Base-by-base conservation (phyloP, 305 asterid genomes). In the Fraxinus ornus region DNA sequence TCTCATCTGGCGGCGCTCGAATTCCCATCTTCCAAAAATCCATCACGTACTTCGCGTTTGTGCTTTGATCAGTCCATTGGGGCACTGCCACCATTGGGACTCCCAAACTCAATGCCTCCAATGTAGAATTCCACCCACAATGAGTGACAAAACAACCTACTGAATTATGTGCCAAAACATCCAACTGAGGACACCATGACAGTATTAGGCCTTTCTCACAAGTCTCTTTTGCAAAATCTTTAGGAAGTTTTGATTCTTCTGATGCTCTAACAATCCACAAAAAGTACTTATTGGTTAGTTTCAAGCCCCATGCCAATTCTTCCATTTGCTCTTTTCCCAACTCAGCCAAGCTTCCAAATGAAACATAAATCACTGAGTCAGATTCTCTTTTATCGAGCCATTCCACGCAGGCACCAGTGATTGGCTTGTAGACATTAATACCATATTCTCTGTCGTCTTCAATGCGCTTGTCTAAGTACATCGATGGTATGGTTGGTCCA, bases 81-180 rank as follows among this genome's bases (percentile, higher is more conserved):
- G 93, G 91, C 80, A 90, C 47, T 2, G 84, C 90, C 64, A 88
- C 90, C 90, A 90, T 64, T 0, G 91, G 90, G 9, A 88, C 89
- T 0, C 93, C 91, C 44, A 83, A 17, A 33, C 91, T 77, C 57
- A 88, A 33, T 7, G 90, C 88, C 79, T 88, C 93, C 2, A 90
- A 19, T 0, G 91, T 90, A 44, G 93, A 90, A 22, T 90, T 90
- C 91, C 93, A 90, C 72, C 91, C 91, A 21, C 88, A 85, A 44
- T 90, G 93, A 1, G 91, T 86, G 17, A 88, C 33, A 24, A 88
- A 86, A 66, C 91, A 88, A 1, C 88, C 80, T 2, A 84, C 7
- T 0, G 91, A 87, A 32, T 41, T 57, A 52, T 88, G 89, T 0
- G 86, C 78, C 79, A 90, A 19, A 1, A 88, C 88, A 3, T 90